Evolutionary conservation across 2,329 filamentous ascomycete species (phyloP), one percentile per base, ranked within the genome.

Genomic region (Aspergillus tanneri): DNA sequence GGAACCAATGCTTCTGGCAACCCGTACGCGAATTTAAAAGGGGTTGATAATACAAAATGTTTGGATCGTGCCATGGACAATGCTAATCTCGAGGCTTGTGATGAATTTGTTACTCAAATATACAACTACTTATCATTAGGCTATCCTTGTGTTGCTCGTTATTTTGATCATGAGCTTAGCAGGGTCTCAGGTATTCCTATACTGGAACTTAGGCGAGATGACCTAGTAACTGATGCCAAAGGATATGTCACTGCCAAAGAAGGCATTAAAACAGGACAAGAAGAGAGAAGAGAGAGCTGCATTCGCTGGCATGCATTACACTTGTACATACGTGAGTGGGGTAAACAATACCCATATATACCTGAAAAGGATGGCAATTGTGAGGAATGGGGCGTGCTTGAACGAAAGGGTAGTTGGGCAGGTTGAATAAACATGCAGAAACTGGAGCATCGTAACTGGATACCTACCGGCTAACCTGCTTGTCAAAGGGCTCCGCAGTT

Each of bases 51-150:
- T 34, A 18, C 16, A 22, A 68, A 1, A 45, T 36, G 74, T n/a
- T n/a, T n/a, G n/a, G n/a, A n/a, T n/a, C n/a, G n/a, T n/a, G n/a
- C n/a, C n/a, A n/a, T 78, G 53, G 66, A 71, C 72, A 64, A 72
- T 9, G 76, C 83, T 34, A 71, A 77, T 22, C 66, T 72, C 24
- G 90, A 96, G 68, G 95, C 93, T 61, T 78, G 85, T 52, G 89
- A 96, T 65, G 77, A 77, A 3, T 96, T 96, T 66, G 83, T 96
- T 47, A 96, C 91, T 0, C 92, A 97, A 69, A 91, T 97, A 6
- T 97, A 95, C 78, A 96, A 97, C 69, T 97, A 97, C 69, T 78
- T 97, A 12, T 95, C 90, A 0, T 79, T 97, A 4, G 92, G 92
- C 4, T 96, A 96, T 67, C 91, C 92, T 3, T 85, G 88, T 25